Evolutionary conservation across 177 flowering plant species (phyloP), one percentile per base, ranked within the genome.

Genomic region (Vitis hybrid): DNA sequence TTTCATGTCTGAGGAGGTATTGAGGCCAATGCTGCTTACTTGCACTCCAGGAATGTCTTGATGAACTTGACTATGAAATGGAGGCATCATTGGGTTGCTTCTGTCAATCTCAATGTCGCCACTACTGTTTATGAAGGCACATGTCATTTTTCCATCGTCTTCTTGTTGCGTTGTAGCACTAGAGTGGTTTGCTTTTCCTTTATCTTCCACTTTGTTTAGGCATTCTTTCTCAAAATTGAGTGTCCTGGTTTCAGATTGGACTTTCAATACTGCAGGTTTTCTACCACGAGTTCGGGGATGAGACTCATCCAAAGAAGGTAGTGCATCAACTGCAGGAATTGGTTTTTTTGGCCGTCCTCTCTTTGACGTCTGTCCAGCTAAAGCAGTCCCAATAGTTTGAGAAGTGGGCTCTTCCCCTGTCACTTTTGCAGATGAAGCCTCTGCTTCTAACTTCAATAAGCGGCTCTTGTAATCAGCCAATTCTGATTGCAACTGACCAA

Each of bases 331-430:
- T 56, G 79, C 52, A 69, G 74, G 77, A 66, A 69, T 50, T 58
- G 77, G 59, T 68, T 68, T 80, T 72, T 70, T 78, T 45, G 80
- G 79, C 64, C 84, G 75, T 29, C 82, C 79, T 76, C 82, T 76
- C 62, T 73, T 80, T 60, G 82, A 33, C 48, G 78, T 19, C 55
- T 71, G 68, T 64, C 73, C 72, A 26, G 73, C 2, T 55, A 49
- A 15, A 51, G 55, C 63, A 10, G 56, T 45, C 57, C 66, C 57
- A 53, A 13, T 45, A 49, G 51, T 62, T n/a, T 52, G 58, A 29
- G 62, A 50, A 16, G 62, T 18, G 33, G 53, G 19, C 53, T 53
- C 76, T 18, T 75, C 77, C n/a, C 65, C 56, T 48, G 70, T 50
- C 31, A 74, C 73, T 55, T 75, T 78, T 50, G 70, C 59, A 58